Evolutionary conservation across 2,329 filamentous ascomycete genomes (phyloP).

Genomic region (Arthroderma uncinatum): DNA sequence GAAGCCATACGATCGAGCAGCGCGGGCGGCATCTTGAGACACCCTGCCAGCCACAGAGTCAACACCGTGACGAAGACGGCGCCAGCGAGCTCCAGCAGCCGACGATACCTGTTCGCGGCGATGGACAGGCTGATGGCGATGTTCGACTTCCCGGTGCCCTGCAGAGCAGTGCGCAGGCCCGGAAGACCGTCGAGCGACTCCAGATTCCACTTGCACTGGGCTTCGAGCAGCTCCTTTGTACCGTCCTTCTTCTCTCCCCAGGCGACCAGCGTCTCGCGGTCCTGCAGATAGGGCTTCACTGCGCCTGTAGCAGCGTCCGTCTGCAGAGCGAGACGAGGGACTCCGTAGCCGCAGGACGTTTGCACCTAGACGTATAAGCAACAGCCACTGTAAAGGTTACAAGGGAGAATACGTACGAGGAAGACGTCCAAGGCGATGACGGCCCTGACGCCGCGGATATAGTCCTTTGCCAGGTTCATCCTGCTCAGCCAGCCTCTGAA

Average conservation of each 20-base stretch:
- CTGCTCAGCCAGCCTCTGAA: constrained; percentile 37
- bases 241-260: constrained; percentile 42
- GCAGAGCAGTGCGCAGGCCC: constrained; percentile 44
- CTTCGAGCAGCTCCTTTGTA: constrained; percentile 42
- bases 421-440: constrained; percentile 53
- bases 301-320: constrained; percentile 24
- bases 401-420: constrained; percentile 34
- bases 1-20: not conserved
- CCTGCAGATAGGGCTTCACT: constrained; percentile 33
- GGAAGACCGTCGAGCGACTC: constrained; percentile 49
- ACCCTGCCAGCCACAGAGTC: constrained; percentile 14
- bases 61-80: constrained; percentile 16
- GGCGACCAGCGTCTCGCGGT: constrained; percentile 46
- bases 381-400: not conserved
- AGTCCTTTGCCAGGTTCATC: constrained; percentile 35
- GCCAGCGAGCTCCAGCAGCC: constrained; percentile 17
- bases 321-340: constrained; percentile 42
- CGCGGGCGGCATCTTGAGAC: not conserved
- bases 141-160: constrained; percentile 39
- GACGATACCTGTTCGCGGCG: constrained; percentile 15
- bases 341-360: constrained; percentile 56
- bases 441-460: constrained; percentile 43
- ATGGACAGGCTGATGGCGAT: constrained; percentile 32
- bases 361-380: constrained; percentile 37
- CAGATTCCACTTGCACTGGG: constrained; percentile 47